phyloP scores from a whole-genome alignment of 306 rosid species.

The Castanea mollissima region DNA sequence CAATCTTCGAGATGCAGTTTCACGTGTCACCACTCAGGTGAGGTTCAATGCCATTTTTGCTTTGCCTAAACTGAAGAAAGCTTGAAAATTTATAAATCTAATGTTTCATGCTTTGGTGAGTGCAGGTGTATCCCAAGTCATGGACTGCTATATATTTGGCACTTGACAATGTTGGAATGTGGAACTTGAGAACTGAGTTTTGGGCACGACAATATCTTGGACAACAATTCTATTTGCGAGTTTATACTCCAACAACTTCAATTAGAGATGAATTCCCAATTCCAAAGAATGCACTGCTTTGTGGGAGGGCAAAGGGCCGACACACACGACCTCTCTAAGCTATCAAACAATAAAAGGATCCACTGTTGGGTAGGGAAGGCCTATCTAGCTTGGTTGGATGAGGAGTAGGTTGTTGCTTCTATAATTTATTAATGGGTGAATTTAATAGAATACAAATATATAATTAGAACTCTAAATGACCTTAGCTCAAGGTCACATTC shows the following conservation, averaged over 20 bases:
- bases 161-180: slow-evolving; percentile 97
- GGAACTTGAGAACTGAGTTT: slow-evolving; percentile 92
- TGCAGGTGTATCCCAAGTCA: slow-evolving; percentile 87
- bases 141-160: slow-evolving; percentile 91
- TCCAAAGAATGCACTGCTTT: slow-evolving; percentile 88
- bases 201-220: slow-evolving; percentile 97
- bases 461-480: slow-evolving; percentile 35
- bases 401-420: slow-evolving; percentile 28
- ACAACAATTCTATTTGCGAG: slow-evolving; percentile 84
- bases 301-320: slow-evolving; percentile 81
- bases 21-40: slow-evolving; percentile 95
- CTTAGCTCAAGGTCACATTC: slow-evolving; percentile 97
- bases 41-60: not conserved
- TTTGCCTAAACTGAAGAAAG: not conserved
- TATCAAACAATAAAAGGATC: not conserved
- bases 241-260: slow-evolving; percentile 68
- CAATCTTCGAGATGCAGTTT: slow-evolving; percentile 86
- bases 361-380: slow-evolving; percentile 20
- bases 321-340: slow-evolving; percentile 80
- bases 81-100: not conserved
- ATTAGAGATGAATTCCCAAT: slow-evolving; percentile 86
- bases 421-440: slow-evolving; percentile 29
- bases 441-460: slow-evolving; percentile 22
- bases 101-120: slow-evolving; percentile 9
- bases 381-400: slow-evolving; percentile 31